These are phyloP conservation scores for Nicotiana sylvestris DNA, from an alignment of 257 asterid genomes.

Conservation along the genomic window DNA sequence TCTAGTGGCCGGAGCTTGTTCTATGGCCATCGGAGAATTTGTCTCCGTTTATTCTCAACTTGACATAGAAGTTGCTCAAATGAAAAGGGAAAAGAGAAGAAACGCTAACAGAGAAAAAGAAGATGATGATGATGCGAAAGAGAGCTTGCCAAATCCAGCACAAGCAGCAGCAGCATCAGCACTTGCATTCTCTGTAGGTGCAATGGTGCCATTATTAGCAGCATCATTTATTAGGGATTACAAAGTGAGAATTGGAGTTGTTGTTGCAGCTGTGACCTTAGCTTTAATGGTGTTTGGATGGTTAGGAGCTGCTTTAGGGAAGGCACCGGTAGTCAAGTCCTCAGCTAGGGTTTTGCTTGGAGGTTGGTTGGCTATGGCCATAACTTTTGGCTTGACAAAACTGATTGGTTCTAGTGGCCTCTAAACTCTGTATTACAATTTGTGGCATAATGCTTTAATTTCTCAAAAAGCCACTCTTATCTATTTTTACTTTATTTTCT, in stretches of 20 bases:
- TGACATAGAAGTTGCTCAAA: constrained; percentile 67
- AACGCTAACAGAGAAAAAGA: background rate
- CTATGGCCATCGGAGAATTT: constrained; percentile 87
- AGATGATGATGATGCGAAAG: constrained; percentile 16
- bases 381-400: constrained; percentile 75
- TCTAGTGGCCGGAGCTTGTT: constrained; percentile 77
- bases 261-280: constrained; percentile 50
- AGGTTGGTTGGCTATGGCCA: constrained; percentile 88
- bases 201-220: constrained; percentile 72
- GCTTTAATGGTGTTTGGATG: constrained; percentile 71
- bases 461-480: background rate
- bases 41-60: constrained; percentile 80
- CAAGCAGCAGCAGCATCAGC: constrained; percentile 88
- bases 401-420: constrained; percentile 59
- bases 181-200: constrained; percentile 60
- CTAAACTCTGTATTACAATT: background rate
- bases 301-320: constrained; percentile 65
- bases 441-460: background rate
- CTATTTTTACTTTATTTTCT: background rate
- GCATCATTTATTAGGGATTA: constrained; percentile 66
- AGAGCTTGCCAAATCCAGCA: constrained; percentile 55
- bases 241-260: constrained; percentile 50
- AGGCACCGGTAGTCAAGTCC: constrained; percentile 50
- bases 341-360: constrained; percentile 64
- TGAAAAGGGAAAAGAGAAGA: constrained; percentile 33